Percentiles rank a stretch among this genome's conserved stretches.
Conservation (phyloP, 1,284 basidiomycete species). For the Pyrrhoderma noxium region DNA sequence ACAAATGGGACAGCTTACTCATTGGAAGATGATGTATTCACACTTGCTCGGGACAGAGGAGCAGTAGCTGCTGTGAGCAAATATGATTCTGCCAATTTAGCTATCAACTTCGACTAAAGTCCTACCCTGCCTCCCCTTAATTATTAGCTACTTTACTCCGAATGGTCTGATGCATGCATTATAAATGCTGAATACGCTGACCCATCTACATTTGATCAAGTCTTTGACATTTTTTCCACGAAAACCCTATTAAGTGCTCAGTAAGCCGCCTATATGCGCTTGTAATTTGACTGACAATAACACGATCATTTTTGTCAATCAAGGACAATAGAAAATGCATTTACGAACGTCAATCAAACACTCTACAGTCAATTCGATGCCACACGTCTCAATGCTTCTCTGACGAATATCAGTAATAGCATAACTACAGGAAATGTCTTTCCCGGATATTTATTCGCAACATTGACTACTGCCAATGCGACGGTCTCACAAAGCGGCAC, state of each 20-base stretch:
- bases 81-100: slow-evolving; percentile 6
- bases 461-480: slow-evolving; percentile 60
- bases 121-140: slow-evolving; percentile 14
- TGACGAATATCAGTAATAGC: slow-evolving; percentile 42
- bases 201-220: slow-evolving; percentile 59
- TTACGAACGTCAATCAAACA: slow-evolving; percentile 37
- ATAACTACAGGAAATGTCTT: slow-evolving; percentile 35
- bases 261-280: slow-evolving; percentile 24
- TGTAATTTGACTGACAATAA: not conserved
- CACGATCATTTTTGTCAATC: not conserved
- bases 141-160: slow-evolving; percentile 80
- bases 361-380: slow-evolving; percentile 55
- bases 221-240: slow-evolving; percentile 75
- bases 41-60: slow-evolving; percentile 67
- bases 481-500: slow-evolving; percentile 30
- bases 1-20: slow-evolving; percentile 59
- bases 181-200: slow-evolving; percentile 67
- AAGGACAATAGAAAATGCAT: slow-evolving; percentile 21
- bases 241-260: slow-evolving; percentile 38
- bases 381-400: slow-evolving; percentile 46
- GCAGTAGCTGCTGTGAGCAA: slow-evolving; percentile 65
- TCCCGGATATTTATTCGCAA: slow-evolving; percentile 56
- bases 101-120: not conserved
- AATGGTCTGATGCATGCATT: slow-evolving; percentile 61
- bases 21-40: slow-evolving; percentile 65